phyloP scores from a whole-genome alignment of 495 filamentous ascomycete genomes.

The Bacidia gigantensis region DNA sequence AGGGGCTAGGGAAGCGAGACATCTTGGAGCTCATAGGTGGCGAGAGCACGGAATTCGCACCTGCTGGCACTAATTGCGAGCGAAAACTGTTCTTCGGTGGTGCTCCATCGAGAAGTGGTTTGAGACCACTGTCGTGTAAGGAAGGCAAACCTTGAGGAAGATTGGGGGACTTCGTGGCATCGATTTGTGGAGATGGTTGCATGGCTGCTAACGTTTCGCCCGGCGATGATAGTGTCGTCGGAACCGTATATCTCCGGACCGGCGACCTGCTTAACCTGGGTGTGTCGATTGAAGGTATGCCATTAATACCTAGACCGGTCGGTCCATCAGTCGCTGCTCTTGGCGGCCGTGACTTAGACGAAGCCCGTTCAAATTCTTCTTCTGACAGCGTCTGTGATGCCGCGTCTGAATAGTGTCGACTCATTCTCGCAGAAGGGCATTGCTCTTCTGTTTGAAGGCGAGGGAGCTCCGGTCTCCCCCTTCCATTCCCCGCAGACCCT shows the following conservation, averaged over 20 bases:
- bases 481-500: constrained; percentile 2
- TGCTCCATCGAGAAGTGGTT: constrained; percentile 19
- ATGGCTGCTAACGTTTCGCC: constrained; percentile 26
- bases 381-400: neutral
- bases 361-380: neutral
- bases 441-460: constrained; percentile 7
- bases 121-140: constrained; percentile 28
- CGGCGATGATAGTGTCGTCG: constrained; percentile 16
- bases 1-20: constrained; percentile 17
- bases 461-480: constrained; percentile 4
- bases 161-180: constrained; percentile 27
- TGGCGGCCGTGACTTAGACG: neutral
- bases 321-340: neutral
- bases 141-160: constrained; percentile 31
- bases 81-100: constrained; percentile 11
- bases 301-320: neutral
- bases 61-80: neutral
- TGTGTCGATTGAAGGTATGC: neutral
- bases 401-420: neutral
- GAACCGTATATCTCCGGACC: constrained; percentile 20
- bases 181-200: constrained; percentile 25
- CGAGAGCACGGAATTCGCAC: constrained; percentile 13
- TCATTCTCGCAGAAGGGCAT: neutral
- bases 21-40: constrained; percentile 24
- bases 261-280: constrained; percentile 5